Percentiles rank a stretch among this genome's conserved stretches.
phyloP scores from a whole-genome alignment of 176 grass and related monocot species.

The Saccharum officinarum region DNA sequence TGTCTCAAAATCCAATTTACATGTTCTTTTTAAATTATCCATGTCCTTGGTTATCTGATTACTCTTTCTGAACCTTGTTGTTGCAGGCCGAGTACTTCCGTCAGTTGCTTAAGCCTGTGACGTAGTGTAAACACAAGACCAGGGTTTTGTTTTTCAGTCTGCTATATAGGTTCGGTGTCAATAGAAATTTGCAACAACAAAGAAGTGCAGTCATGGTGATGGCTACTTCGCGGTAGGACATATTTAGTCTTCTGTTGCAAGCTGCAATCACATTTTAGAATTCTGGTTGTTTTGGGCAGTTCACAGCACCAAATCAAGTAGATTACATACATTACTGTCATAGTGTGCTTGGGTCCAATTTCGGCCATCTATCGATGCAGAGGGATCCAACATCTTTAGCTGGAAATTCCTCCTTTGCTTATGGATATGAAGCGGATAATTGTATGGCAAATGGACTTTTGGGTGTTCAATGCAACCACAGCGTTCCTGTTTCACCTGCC shows the following conservation, averaged over 20 bases:
- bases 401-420: slow-evolving; percentile 37
- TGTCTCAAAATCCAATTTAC: background rate
- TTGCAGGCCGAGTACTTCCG: slow-evolving; percentile 90
- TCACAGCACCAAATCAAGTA: slow-evolving; percentile 19
- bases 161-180: slow-evolving; percentile 8
- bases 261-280: background rate
- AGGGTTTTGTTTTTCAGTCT: slow-evolving; percentile 11
- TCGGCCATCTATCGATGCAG: slow-evolving; percentile 55
- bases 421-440: slow-evolving; percentile 41
- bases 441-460: slow-evolving; percentile 25
- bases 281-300: slow-evolving; percentile 16
- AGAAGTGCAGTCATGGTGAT: slow-evolving; percentile 36
- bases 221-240: slow-evolving; percentile 47
- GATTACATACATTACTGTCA: background rate
- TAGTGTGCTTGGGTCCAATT: background rate
- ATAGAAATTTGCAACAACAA: slow-evolving; percentile 35
- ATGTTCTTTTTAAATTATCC: background rate
- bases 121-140: slow-evolving; percentile 53
- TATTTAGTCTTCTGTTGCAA: slow-evolving; percentile 26
- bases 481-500: slow-evolving; percentile 30
- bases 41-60: slow-evolving; percentile 3
- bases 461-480: slow-evolving; percentile 32
- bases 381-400: slow-evolving; percentile 49
- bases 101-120: slow-evolving; percentile 93
- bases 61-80: slow-evolving; percentile 17